These are phyloP conservation scores for Melastoma candidum DNA, from an alignment of 441 rosid genomes.

Conservation along the genomic window DNA sequence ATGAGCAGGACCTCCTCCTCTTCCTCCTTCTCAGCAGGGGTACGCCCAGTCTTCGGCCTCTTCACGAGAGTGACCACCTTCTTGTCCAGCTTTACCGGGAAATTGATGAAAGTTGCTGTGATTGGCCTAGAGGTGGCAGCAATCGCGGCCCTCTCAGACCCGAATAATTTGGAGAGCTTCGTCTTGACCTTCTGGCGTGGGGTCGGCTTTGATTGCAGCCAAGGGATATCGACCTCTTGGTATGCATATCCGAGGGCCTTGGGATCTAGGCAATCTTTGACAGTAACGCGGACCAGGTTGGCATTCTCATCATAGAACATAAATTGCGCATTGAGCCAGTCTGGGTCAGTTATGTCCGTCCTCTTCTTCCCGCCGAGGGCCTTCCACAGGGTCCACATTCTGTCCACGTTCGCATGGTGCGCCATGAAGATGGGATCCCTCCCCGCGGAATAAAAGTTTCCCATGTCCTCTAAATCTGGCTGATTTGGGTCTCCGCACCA, in stretches of 20 bases:
- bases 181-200: slow-evolving; percentile 22
- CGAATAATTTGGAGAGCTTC: background rate
- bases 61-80: too few species aligned
- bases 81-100: too few species aligned
- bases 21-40: too few species aligned
- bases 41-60: too few species aligned
- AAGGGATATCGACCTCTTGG: slow-evolving; percentile 42
- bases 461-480: slow-evolving; percentile 52
- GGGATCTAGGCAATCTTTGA: slow-evolving; percentile 33
- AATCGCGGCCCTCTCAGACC: too few species aligned
- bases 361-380: slow-evolving; percentile 26
- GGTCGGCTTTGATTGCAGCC: slow-evolving; percentile 35
- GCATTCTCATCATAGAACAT: slow-evolving; percentile 52
- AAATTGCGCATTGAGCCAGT: slow-evolving; percentile 39
- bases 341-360: slow-evolving; percentile 28
- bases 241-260: slow-evolving; percentile 31
- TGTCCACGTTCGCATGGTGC: slow-evolving; percentile 51
- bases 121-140: too few species aligned
- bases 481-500: slow-evolving; percentile 38
- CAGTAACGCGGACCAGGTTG: slow-evolving; percentile 38
- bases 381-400: slow-evolving; percentile 51
- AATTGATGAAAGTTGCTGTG: too few species aligned
- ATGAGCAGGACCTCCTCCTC: too few species aligned
- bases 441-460: slow-evolving; percentile 47
- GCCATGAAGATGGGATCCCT: slow-evolving; percentile 50